Percentiles rank a stretch among this genome's conserved stretches.
phyloP scores from a whole-genome alignment of 2,329 filamentous ascomycete genomes.

The Botrytis byssoidea region DNA sequence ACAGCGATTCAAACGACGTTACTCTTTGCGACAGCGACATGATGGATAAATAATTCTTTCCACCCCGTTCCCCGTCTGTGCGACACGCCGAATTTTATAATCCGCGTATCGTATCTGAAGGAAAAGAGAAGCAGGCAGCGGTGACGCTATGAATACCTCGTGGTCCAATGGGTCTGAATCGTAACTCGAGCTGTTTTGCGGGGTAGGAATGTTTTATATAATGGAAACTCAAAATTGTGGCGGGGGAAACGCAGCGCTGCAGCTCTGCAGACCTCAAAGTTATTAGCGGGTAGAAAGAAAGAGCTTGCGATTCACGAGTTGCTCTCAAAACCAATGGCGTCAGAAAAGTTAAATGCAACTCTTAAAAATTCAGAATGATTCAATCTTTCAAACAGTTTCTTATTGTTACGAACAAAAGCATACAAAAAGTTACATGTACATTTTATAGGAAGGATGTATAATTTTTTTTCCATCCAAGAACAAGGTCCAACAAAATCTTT shows the following conservation, averaged over 20 bases:
- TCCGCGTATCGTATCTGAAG: neutral
- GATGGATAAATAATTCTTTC: neutral
- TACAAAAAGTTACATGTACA: neutral
- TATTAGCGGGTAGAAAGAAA: neutral
- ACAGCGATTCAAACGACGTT: constrained; percentile 30
- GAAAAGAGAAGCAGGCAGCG: neutral
- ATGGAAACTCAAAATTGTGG: constrained; percentile 13
- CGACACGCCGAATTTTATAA: neutral
- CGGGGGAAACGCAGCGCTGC: neutral
- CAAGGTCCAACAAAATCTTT: neutral
- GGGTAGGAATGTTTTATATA: constrained; percentile 13
- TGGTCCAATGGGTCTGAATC: neutral
- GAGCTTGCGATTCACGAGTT: neutral
- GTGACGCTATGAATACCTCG: constrained; percentile 8
- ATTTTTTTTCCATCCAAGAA: neutral
- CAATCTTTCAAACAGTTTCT: neutral
- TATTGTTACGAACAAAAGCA: neutral
- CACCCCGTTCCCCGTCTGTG: neutral
- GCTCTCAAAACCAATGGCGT: neutral
- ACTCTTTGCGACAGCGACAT: constrained; percentile 33
- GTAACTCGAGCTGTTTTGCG: neutral
- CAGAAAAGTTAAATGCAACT: neutral
- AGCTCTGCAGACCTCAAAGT: neutral
- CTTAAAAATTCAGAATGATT: neutral
- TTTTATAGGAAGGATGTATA: neutral